A percentile compares a stretch with the other conserved stretches of the same genome.
Conservation (phyloP, 257 asterid species). For the Agastache rugosa region DNA sequence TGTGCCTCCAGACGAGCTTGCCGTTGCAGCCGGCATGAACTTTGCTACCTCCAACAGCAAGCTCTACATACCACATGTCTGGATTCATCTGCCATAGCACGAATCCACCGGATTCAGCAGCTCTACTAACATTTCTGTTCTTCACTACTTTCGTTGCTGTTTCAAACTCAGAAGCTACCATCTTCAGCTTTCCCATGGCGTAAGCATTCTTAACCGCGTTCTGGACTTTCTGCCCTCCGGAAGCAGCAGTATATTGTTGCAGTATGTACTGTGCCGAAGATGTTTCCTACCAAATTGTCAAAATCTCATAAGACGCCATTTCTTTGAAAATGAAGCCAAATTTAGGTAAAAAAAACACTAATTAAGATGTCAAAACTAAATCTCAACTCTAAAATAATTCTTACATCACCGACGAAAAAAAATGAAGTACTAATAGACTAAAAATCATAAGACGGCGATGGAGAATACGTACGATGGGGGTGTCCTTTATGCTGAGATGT, state of each 20-base stretch:
- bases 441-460: background rate
- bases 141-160: slow-evolving; percentile 87
- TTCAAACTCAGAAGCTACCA: slow-evolving; percentile 90
- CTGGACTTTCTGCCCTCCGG: slow-evolving; percentile 81
- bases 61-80: slow-evolving; percentile 95
- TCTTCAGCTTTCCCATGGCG: slow-evolving; percentile 90
- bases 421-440: background rate
- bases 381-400: slow-evolving; percentile 9
- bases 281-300: slow-evolving; percentile 63
- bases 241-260: slow-evolving; percentile 90
- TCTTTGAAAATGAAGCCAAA: too few relatives aligned
- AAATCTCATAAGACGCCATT: slow-evolving; percentile 6
- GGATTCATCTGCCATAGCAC: slow-evolving; percentile 96
- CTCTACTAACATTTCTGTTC: slow-evolving; percentile 67
- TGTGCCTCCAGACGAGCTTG: slow-evolving; percentile 94
- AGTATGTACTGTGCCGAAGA: slow-evolving; percentile 91
- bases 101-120: slow-evolving; percentile 88
- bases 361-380: background rate
- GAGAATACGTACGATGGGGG: slow-evolving; percentile 72
- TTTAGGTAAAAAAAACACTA: too few relatives aligned
- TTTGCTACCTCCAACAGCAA: slow-evolving; percentile 91
- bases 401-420: background rate
- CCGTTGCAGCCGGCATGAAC: slow-evolving; percentile 98
- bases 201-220: slow-evolving; percentile 74
- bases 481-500: slow-evolving; percentile 91